Evolutionary conservation across 2,329 filamentous ascomycete genomes (phyloP).

Genomic region (Hypoxylon sp.): DNA sequence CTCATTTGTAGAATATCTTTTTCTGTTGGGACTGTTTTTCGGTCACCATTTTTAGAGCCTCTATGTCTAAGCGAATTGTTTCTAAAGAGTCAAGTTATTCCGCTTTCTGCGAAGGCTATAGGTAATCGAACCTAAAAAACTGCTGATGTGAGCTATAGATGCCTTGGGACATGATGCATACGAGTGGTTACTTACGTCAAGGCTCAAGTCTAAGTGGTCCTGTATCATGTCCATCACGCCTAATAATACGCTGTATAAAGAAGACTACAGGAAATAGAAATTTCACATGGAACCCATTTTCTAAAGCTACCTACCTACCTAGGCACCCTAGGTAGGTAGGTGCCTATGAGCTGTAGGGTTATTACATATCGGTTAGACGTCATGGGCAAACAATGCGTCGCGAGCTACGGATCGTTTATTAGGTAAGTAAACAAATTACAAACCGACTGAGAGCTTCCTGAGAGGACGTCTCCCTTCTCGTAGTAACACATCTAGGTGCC

Average conservation of each 20-base stretch:
- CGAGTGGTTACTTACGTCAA: background rate
- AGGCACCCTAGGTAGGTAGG: background rate
- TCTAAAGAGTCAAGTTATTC: background rate
- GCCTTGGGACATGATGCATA: background rate
- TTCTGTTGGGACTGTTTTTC: background rate
- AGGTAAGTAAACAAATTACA: no score
- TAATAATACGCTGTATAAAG: background rate
- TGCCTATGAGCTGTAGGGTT: background rate
- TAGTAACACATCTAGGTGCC: background rate
- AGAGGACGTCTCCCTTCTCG: background rate
- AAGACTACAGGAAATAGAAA: background rate
- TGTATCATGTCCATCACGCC: background rate
- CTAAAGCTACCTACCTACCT: background rate
- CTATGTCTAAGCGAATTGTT: background rate
- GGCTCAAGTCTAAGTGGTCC: background rate
- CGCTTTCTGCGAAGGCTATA: background rate
- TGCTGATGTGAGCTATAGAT: background rate
- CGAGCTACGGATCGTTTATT: background rate
- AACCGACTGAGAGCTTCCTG: background rate
- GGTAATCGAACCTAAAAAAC: background rate
- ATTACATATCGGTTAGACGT: background rate
- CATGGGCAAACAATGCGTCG: background rate
- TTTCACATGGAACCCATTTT: background rate
- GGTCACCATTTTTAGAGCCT: background rate
- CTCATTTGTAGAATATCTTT: background rate